These are phyloP conservation scores for Candida caryicola DNA, from an alignment of 805 yeast genomes.

Conservation along the genomic window DNA sequence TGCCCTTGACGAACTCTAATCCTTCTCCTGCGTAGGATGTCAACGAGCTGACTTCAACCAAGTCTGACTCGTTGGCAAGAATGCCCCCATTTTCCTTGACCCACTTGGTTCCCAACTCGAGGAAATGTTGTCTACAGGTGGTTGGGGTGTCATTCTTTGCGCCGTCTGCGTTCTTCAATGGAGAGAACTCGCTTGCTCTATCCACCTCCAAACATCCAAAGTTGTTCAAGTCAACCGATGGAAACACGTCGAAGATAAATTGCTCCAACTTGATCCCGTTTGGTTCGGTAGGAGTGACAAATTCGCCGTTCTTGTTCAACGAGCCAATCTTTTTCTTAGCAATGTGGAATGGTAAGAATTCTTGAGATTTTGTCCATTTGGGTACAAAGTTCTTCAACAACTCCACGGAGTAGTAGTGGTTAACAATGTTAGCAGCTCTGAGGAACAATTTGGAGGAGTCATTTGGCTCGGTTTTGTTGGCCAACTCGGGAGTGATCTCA, in stretches of 20 bases:
- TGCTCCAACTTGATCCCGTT: constrained; percentile 96
- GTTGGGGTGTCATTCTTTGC: constrained; percentile 82
- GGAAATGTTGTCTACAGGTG: constrained; percentile 65
- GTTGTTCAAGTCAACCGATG: constrained; percentile 60
- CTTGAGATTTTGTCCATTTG: constrained; percentile 65
- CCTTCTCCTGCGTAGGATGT: constrained; percentile 79
- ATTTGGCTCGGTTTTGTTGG: constrained; percentile 58
- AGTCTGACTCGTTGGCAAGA: constrained; percentile 40
- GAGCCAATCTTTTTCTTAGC: constrained; percentile 85
- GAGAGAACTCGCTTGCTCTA: constrained; percentile 83
- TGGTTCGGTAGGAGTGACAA: constrained; percentile 63
- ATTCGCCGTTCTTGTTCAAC: constrained; percentile 48
- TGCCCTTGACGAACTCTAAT: constrained; percentile 53
- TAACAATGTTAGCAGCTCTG: constrained; percentile 95
- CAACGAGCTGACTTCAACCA: constrained; percentile 75
- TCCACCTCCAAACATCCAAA: constrained; percentile 94
- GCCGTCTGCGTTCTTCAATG: constrained; percentile 87
- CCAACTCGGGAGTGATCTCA: constrained; percentile 76
- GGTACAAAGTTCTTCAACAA: constrained; percentile 60
- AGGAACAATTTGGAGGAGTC: constrained; percentile 56
- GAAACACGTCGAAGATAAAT: constrained; percentile 94
- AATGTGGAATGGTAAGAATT: constrained; percentile 84
- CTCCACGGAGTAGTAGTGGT: constrained; percentile 89
- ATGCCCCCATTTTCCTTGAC: constrained; percentile 65
- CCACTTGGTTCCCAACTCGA: constrained; percentile 75